Evolutionary conservation across 2,329 filamentous ascomycete genomes (phyloP).

Genomic region (Tetracladium maxilliforme): DNA sequence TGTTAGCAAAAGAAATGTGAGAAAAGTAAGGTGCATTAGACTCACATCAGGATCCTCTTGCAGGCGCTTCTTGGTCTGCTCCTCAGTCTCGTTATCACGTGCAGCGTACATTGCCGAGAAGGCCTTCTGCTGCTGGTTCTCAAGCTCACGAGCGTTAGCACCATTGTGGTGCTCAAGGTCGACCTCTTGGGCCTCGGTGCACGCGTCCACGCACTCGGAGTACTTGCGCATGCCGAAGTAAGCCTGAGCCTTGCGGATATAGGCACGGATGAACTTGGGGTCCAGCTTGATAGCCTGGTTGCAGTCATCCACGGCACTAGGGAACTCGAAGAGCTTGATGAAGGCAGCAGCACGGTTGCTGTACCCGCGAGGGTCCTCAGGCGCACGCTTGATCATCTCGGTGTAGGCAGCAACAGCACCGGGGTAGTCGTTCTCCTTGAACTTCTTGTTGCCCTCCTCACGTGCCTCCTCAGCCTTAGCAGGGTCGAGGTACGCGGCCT

Average conservation of each 20-base stretch:
- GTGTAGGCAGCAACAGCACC: constrained; percentile 85
- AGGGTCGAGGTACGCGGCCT: constrained; percentile 73
- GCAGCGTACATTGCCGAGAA: constrained; percentile 79
- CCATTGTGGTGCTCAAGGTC: constrained; percentile 62
- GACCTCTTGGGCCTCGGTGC: constrained; percentile 63
- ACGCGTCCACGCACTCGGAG: constrained; percentile 84
- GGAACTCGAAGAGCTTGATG: constrained; percentile 93
- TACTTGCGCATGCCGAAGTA: constrained; percentile 98
- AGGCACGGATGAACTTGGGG: constrained; percentile 83
- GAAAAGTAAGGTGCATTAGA: constrained; percentile 5
- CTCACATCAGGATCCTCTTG: constrained; percentile 80
- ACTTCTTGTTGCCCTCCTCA: constrained; percentile 88
- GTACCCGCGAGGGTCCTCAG: constrained; percentile 85
- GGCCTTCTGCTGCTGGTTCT: constrained; percentile 88
- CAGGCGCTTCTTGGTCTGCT: constrained; percentile 85
- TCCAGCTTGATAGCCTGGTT: constrained; percentile 84
- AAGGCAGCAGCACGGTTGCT: constrained; percentile 95
- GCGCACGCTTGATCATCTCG: constrained; percentile 94
- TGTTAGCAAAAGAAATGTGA: background rate
- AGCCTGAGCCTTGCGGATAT: constrained; percentile 90
- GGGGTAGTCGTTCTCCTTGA: constrained; percentile 94
- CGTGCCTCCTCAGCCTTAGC: constrained; percentile 90
- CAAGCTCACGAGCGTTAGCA: constrained; percentile 81
- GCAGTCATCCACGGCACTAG: constrained; percentile 84
- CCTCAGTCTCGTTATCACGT: constrained; percentile 87